phyloP scores from a whole-genome alignment of 2,329 filamentous ascomycete species.

The Hymenoscyphus fraxineus region DNA sequence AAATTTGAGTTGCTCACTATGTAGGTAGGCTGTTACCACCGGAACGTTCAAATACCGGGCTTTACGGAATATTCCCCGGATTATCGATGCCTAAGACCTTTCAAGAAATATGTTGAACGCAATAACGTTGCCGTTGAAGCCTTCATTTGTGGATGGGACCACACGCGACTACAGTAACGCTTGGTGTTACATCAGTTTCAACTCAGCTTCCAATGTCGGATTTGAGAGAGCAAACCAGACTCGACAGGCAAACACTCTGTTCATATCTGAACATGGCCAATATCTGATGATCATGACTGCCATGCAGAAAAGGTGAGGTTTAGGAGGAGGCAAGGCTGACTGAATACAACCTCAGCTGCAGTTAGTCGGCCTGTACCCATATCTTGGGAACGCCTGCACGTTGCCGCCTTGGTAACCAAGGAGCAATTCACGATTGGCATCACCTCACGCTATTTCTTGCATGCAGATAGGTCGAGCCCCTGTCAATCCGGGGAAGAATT shows the following conservation, averaged over 20 bases:
- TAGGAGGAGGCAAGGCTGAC: neutral
- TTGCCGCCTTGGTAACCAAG: slow-evolving; percentile 6
- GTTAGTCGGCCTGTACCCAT: neutral
- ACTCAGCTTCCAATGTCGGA: neutral
- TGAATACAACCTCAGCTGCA: neutral
- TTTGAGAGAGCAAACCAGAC: neutral
- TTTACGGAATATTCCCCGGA: neutral
- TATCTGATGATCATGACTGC: neutral
- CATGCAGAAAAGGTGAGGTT: neutral
- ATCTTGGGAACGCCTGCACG: slow-evolving; percentile 2
- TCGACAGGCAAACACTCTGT: neutral
- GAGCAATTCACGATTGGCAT: slow-evolving; percentile 4
- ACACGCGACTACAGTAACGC: neutral
- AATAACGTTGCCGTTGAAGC: too few species aligned
- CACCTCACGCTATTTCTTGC: neutral
- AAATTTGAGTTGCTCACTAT: neutral
- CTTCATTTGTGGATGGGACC: neutral
- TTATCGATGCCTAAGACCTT: neutral
- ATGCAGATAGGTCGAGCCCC: neutral
- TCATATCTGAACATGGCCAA: neutral
- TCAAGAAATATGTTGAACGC: neutral
- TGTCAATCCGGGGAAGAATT: neutral
- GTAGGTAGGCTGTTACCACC: neutral
- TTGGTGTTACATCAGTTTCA: neutral
- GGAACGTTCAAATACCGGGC: neutral